phyloP scores from a whole-genome alignment of 2,329 filamentous ascomycete species.

The Aspergillus sp. region DNA sequence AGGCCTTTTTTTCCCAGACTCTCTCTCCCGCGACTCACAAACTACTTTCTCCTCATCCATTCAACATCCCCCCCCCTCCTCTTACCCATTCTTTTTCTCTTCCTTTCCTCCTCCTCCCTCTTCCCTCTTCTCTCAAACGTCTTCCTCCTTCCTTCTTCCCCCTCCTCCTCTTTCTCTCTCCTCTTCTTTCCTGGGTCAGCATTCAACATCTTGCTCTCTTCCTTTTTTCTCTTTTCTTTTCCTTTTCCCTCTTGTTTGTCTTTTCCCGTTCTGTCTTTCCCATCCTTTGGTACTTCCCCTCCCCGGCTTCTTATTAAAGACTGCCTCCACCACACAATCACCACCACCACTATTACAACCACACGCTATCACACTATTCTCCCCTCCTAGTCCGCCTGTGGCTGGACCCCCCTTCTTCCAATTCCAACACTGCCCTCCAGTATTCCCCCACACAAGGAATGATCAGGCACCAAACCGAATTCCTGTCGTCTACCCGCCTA shows the following conservation, averaged over 20 bases:
- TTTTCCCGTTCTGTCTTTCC: conserved; percentile 20
- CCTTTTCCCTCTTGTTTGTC: conserved; percentile 27
- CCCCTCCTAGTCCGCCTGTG: conserved; percentile 38
- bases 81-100: conserved; percentile 20
- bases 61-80: conserved; percentile 17
- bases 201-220: conserved; percentile 26
- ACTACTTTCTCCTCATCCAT: conserved; percentile 26
- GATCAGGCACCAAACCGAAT: conserved; percentile 45
- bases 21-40: conserved; percentile 17
- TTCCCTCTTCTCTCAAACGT: conserved; percentile 23
- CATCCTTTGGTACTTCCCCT: conserved; percentile 5
- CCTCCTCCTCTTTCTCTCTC: conserved; percentile 6
- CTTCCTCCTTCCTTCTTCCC: conserved; percentile 18
- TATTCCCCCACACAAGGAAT: conserved; percentile 44
- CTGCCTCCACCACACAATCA: conserved; percentile 3
- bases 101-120: conserved; percentile 17
- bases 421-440: conserved; percentile 26
- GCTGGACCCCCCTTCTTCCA: conserved; percentile 39
- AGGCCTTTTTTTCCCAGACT: conserved; percentile 17
- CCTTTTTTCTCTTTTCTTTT: conserved; percentile 25
- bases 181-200: neutral
- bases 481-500: conserved; percentile 43
- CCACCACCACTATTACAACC: neutral
- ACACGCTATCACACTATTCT: conserved; percentile 9
- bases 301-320: conserved; percentile 10